Conservation (phyloP, 345 rosid genomes). For the Brassica rapa region DNA sequence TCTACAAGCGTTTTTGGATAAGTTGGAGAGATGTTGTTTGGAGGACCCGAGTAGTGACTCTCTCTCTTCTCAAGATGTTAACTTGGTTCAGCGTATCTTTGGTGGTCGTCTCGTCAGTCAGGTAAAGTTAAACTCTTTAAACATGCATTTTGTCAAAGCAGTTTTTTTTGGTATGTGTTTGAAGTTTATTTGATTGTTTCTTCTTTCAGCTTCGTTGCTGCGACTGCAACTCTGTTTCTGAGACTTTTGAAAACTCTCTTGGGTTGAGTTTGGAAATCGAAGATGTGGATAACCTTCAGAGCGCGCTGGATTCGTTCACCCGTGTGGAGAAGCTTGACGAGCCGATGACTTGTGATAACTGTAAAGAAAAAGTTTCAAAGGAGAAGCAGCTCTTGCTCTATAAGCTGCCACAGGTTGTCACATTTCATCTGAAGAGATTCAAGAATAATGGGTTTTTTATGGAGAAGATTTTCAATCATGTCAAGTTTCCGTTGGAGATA, state of each 20-base stretch:
- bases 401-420: slow-evolving; percentile 62
- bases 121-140: slow-evolving; percentile 39
- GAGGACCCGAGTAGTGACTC: slow-evolving; percentile 37
- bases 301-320: slow-evolving; percentile 76
- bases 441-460: slow-evolving; percentile 63
- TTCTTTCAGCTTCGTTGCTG: slow-evolving; percentile 68
- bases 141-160: background rate
- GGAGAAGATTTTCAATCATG: slow-evolving; percentile 75
- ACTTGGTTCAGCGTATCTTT: slow-evolving; percentile 61
- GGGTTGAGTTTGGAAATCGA: slow-evolving; percentile 84
- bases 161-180: background rate
- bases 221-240: slow-evolving; percentile 60
- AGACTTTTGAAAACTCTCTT: slow-evolving; percentile 59
- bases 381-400: slow-evolving; percentile 84
- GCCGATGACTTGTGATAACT: slow-evolving; percentile 60
- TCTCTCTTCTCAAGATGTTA: slow-evolving; percentile 38
- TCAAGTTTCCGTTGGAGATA: slow-evolving; percentile 76
- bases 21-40: slow-evolving; percentile 63
- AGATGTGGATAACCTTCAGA: slow-evolving; percentile 52
- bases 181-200: background rate
- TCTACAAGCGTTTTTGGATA: slow-evolving; percentile 71
- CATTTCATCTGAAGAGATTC: slow-evolving; percentile 89
- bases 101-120: slow-evolving; percentile 73
- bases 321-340: slow-evolving; percentile 77
- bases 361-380: slow-evolving; percentile 62